Evolutionary conservation across 768 basidiomycete genomes (phyloP), one percentile per base, ranked within the genome.

Genomic region (Boletales sp.): DNA sequence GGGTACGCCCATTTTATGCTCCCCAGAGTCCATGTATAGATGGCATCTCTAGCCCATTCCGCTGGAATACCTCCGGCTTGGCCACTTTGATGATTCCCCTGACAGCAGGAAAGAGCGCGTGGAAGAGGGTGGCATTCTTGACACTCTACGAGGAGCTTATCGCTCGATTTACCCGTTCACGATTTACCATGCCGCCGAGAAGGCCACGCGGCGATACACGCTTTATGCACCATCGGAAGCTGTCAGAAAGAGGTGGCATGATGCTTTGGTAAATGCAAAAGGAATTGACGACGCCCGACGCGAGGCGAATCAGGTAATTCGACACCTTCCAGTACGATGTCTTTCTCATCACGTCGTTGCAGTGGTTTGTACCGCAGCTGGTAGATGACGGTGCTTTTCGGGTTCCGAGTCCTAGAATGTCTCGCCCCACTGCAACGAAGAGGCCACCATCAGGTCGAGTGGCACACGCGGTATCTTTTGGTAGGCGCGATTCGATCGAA

Each of bases 1-100:
- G 88, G 50, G 90, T 92, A 65, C 48, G 83, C 64, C 15, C 36
- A 38, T 12, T 24, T 17, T 11, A 17, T 36, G 8, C 1, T 48
- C 24, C 42, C 29, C 17, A 21, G 51, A 31, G 52, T 30, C 1
- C 30, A 43, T 51, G 32, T 56, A 34, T 49, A 15, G 45, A 57
- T 52, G 42, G 40, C 42, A 53, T 47, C 15, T 34, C 32, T 54
- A 92, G 90, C 90, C 90, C 27, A 79, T 93, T 47, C 86, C 89
- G 4, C 69, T 93, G 3, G 84, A 86, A 34, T 91, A 84, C 55
- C 77, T 93, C n/a, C 81, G 80, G 15, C 73, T 91, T 8, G 88
- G 78, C 27, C 69, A 76, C 14, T 93, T 92, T 61, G 72, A 75
- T 17, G 73, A 63, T 2, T 71, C 78, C 7, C 70, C 81, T 5